Base-by-base conservation (phyloP, 2,329 filamentous ascomycete genomes). In the Ceratocystis albifundus region DNA sequence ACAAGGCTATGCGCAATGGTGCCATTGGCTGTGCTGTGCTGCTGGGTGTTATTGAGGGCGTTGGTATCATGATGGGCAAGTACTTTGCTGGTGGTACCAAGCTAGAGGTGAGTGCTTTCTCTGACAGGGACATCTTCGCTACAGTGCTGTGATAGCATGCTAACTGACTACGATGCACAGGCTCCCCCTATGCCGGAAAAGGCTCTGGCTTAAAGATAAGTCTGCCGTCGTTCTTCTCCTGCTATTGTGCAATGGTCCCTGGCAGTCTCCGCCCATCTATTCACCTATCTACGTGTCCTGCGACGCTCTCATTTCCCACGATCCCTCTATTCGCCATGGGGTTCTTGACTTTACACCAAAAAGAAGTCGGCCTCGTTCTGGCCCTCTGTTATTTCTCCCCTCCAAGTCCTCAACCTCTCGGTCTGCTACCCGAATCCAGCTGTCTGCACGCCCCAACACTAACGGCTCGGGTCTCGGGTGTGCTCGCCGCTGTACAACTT, bases 11-110 rank as follows among this genome's bases (percentile, higher is more conserved):
- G 70, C 84, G 94, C 72, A 97, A 97, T 77, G 92, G 90, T 68
- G 94, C 94, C 69, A 97, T 99, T 73, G 94, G 93, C 71, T 97
- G 94, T 76, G 94, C 90, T 30, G 89, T 96, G 70, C 83, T 99
- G 73, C 81, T 99, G 59, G 94, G 90, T 63, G 93, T 99, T 70
- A 97, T 99, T 70, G 93, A 99, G 77, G 93, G 94, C 72, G 94
- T 97, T 66, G 93, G 93, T 72, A 97, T 99, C 74, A 92, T 89
- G 7, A 93, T 96, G 79, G 88, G 91, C 76, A 87, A 92, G 76
- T 91, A 96, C 88, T 89, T 96, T 84, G 89, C 92, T 45, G 89
- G 91, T 70, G 88, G 87, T 75, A 96, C 90, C 70, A 88, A 88
- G 78, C 79, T 96, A 71, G 90, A 96, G 78, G 85, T 87, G 72